These are phyloP conservation scores for Colletotrichum nymphaeae DNA, from an alignment of 2,329 filamentous ascomycete genomes.

Conservation along the genomic window DNA sequence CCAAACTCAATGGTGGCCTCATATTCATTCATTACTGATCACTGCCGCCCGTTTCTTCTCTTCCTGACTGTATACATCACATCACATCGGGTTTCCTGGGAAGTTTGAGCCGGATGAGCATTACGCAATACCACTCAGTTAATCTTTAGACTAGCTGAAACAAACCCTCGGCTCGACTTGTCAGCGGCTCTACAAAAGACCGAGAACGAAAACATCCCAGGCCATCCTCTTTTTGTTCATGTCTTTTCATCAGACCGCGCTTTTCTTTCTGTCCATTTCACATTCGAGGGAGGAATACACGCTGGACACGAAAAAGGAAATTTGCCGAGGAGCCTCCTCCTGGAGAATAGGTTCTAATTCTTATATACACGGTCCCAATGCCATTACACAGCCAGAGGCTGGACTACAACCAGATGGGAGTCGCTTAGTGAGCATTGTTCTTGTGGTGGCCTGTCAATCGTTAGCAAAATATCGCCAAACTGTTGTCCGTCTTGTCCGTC, in stretches of 20 bases:
- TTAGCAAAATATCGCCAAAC: constrained; percentile 11
- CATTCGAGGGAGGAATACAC: background rate
- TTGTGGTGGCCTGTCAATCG: constrained; percentile 89
- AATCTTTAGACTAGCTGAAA: constrained; percentile 23
- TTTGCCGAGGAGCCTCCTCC: constrained; percentile 33
- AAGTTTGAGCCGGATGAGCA: background rate
- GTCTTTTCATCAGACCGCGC: too few species aligned
- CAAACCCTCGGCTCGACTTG: constrained; percentile 19
- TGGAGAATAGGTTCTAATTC: constrained; percentile 35
- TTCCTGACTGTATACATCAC: too few species aligned
- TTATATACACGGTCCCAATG: constrained; percentile 38
- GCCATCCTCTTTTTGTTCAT: background rate
- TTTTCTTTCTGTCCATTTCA: background rate
- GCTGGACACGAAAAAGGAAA: constrained; percentile 10
- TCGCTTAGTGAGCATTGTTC: constrained; percentile 95
- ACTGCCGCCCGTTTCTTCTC: background rate
- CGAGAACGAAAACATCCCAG: background rate
- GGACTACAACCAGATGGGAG: constrained; percentile 21
- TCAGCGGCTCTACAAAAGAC: background rate
- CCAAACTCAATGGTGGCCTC: background rate
- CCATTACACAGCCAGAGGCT: constrained; percentile 32
- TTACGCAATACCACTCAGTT: constrained; percentile 19
- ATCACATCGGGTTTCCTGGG: background rate
- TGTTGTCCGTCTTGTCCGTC: constrained; percentile 37
- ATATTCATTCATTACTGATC: background rate